Percentiles rank a stretch among this genome's conserved stretches.
phyloP scores from a whole-genome alignment of 352 stramenopile genomes.

The Phytopythium helicoides region DNA sequence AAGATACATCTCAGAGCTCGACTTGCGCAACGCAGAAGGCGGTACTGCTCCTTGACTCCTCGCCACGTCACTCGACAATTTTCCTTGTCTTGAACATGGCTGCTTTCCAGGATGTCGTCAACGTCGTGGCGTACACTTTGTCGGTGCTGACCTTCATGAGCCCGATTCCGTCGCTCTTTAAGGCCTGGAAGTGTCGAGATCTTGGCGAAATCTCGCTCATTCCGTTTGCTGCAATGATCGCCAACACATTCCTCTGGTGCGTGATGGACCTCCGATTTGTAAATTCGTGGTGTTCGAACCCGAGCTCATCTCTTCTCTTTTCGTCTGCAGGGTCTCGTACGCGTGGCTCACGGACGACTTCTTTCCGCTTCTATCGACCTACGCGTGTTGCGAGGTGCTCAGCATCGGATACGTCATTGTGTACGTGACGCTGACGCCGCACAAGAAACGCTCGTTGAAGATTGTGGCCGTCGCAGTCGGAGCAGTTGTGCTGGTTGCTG shows the following conservation, averaged over 20 bases:
- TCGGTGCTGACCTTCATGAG: conserved; percentile 7
- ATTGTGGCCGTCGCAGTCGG: not conserved
- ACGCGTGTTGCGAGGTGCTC: conserved; percentile 53
- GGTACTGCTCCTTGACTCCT: too few relatives aligned
- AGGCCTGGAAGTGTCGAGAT: not conserved
- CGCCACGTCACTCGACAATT: not conserved
- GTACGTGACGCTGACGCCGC: conserved; percentile 3
- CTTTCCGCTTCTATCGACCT: conserved; percentile 22
- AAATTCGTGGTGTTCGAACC: too few relatives aligned
- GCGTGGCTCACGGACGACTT: conserved; percentile 21
- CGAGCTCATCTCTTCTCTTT: not conserved
- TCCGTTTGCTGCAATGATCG: conserved; percentile 4
- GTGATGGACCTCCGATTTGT: too few relatives aligned
- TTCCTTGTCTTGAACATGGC: conserved; percentile 1
- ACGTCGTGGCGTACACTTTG: conserved; percentile 8
- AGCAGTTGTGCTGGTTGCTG: conserved; percentile 6
- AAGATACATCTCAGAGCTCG: too few relatives aligned
- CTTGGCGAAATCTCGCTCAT: conserved; percentile 5
- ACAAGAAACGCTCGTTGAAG: not conserved
- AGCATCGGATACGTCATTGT: conserved; percentile 17
- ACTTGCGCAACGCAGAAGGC: too few relatives aligned
- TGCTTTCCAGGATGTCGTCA: conserved; percentile 3
- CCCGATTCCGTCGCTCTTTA: conserved; percentile 4
- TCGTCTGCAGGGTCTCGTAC: conserved; percentile 20
- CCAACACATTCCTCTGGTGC: conserved; percentile 5